phyloP scores from a whole-genome alignment of 148 eudicot genomes.

The Cornus suecica region DNA sequence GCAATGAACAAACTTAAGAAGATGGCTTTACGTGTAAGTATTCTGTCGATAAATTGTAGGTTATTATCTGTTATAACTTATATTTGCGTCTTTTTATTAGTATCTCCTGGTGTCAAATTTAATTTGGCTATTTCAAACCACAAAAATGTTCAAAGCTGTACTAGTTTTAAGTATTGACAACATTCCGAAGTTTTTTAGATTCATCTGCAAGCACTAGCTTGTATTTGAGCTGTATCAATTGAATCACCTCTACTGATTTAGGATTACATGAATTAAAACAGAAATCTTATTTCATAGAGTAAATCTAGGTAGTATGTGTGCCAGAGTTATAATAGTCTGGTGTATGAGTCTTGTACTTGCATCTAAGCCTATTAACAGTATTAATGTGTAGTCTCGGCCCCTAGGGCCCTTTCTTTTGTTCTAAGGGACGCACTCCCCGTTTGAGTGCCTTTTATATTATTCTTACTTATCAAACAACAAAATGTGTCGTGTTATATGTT shows the following conservation, averaged over 20 bases:
- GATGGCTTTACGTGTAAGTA: slow-evolving; percentile 76
- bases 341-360: background rate
- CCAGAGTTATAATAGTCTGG: background rate
- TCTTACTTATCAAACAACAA: too few relatives aligned
- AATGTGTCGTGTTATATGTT: background rate
- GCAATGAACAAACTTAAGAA: slow-evolving; percentile 87
- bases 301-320: background rate
- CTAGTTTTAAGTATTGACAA: background rate
- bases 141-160: background rate
- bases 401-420: too few relatives aligned
- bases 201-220: background rate
- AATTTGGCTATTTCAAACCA: background rate
- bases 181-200: background rate
- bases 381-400: background rate
- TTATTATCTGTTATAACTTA: background rate
- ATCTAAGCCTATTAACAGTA: background rate
- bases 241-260: background rate
- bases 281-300: background rate
- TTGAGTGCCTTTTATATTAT: too few relatives aligned
- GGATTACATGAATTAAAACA: background rate
- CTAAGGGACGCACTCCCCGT: too few relatives aligned
- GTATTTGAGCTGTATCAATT: background rate
- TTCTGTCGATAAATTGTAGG: background rate
- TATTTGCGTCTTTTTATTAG: background rate
- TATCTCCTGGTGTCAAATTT: background rate